Base-by-base conservation (phyloP, 1,139 yeast species). In the Geotrichum aggregatum region DNA sequence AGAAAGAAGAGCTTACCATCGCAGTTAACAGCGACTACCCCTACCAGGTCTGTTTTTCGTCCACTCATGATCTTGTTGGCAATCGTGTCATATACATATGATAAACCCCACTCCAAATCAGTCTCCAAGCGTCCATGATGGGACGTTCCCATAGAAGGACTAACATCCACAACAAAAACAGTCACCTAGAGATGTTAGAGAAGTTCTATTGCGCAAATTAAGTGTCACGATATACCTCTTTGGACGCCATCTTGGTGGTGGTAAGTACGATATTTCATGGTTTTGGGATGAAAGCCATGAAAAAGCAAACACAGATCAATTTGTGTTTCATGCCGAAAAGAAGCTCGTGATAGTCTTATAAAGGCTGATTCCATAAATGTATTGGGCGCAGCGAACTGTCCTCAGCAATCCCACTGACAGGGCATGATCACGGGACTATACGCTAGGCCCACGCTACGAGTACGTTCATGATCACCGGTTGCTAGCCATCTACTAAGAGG, bases 11-110 rank as follows among this genome's bases (percentile, higher is more conserved):
- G 44, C 47, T 44, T 50, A 53, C 59, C 59, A 6, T 64, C 59
- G 1, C 72, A 68, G 56, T 78, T 74, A 24, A 71, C 71, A 0
- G 73, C 68, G 1, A 79, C 67, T 2, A 81, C 64, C 0, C 81
- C 77, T 1, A 81, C 72, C 40, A 70, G 69, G 59, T 83, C 88
- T 3, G 82, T 76, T 61, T 81, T 82, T 44, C 87, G 71, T 4
- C 74, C 83, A 50, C 74, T 70, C 35, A 73, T 45, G 10, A 73
- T 61, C 62, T 80, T 77, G 34, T 71, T 66, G 3, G 75, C 63
- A 21, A 79, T 66, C 35, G 71, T 65, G 54, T 76, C 76, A 57
- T 71, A 67, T 14, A 79, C 67, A 58, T 75, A 77, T 33, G 67
- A 65, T 54, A 76, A 61, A 0, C 74, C 75, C 47, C 65, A 62